These are phyloP conservation scores for Panicum hallii DNA, from an alignment of 202 grass and related monocot genomes.

Conservation along the genomic window DNA sequence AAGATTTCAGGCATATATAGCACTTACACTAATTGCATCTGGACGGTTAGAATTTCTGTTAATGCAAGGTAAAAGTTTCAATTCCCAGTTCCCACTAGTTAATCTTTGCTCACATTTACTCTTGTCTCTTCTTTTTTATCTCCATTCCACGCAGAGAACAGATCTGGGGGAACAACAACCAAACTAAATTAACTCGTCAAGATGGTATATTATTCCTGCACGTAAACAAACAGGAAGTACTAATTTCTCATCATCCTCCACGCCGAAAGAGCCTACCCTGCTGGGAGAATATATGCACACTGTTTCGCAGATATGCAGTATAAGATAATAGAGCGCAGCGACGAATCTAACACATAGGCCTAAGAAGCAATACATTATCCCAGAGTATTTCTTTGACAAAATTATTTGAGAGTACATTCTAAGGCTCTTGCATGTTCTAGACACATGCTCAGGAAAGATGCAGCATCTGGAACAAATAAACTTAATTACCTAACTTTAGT, in stretches of 20 bases:
- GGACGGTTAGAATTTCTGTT: background rate
- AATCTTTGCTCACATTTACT: background rate
- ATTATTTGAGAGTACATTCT: background rate
- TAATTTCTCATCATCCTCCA: conserved; percentile 1
- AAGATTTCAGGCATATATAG: background rate
- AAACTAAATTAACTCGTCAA: background rate
- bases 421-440: background rate
- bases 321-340: conserved; percentile 27
- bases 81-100: background rate
- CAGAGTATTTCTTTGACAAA: background rate
- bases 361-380: background rate
- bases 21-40: background rate
- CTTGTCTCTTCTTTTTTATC: background rate
- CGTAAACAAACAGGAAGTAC: background rate
- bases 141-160: background rate
- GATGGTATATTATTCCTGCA: conserved; percentile 12
- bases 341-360: conserved; percentile 17
- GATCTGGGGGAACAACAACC: background rate
- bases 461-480: too few relatives aligned
- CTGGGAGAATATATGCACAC: conserved; percentile 34
- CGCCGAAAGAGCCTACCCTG: conserved; percentile 36
- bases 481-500: background rate
- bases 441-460: background rate
- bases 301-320: background rate
- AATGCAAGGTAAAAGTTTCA: background rate